Percentiles rank a stretch among this genome's conserved stretches.
Conservation (phyloP, 2,329 filamentous ascomycete genomes). For the Hypoxylon sp. region DNA sequence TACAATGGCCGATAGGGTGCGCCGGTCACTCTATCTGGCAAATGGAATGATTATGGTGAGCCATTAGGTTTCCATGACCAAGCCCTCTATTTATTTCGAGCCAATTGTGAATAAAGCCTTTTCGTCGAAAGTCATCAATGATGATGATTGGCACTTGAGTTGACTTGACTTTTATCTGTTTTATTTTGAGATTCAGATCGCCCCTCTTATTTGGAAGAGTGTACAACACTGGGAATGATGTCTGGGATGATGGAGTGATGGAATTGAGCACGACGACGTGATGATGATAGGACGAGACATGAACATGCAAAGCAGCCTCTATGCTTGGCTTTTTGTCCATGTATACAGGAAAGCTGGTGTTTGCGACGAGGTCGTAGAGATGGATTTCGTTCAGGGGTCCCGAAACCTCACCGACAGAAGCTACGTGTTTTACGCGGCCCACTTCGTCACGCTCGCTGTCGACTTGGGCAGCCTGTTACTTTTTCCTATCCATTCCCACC, state of each 20-base stretch:
- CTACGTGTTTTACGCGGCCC: neutral
- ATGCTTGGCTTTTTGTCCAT: slow-evolving; percentile 23
- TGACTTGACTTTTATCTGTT: neutral
- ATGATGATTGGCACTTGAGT: neutral
- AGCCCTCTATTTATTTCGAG: neutral
- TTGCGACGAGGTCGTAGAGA: slow-evolving; percentile 26
- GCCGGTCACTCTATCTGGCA: neutral
- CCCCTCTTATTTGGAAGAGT: slow-evolving; percentile 33
- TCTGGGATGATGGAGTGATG: slow-evolving; percentile 28
- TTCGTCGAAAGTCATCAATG: neutral
- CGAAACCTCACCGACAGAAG: neutral
- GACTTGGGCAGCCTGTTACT: neutral
- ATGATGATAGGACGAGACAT: slow-evolving; percentile 40
- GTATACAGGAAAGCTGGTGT: slow-evolving; percentile 12
- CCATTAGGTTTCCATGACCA: neutral
- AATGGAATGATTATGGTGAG: neutral
- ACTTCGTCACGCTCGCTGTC: neutral
- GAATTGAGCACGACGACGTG: slow-evolving; percentile 28
- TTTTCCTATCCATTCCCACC: slow-evolving; percentile 3
- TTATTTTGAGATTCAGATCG: slow-evolving; percentile 25
- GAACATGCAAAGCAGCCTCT: slow-evolving; percentile 25
- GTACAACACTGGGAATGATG: slow-evolving; percentile 32
- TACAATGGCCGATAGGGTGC: neutral
- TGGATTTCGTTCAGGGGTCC: slow-evolving; percentile 10
- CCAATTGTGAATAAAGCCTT: neutral